Conservation (phyloP, 805 yeast genomes). For the Candida coleopterorum region DNA sequence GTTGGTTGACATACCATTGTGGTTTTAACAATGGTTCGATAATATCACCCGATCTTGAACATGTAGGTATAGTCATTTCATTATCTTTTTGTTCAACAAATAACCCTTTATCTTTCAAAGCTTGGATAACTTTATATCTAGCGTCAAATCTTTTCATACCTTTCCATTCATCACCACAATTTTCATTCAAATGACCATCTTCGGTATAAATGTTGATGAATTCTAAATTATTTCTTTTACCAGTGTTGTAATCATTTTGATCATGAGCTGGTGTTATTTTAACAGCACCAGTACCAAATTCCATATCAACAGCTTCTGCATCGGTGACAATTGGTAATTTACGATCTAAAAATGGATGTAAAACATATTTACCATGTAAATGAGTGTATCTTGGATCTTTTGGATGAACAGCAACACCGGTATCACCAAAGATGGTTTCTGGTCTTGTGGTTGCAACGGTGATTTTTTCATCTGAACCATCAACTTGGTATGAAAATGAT, state of each 20-base stretch:
- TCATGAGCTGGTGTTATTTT: constrained; percentile 99
- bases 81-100: constrained; percentile 84
- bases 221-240: constrained; percentile 88
- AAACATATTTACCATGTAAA: constrained; percentile 86
- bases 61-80: constrained; percentile 91
- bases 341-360: constrained; percentile 87
- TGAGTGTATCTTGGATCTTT: constrained; percentile 89
- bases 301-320: constrained; percentile 95
- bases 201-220: constrained; percentile 88
- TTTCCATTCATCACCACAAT: constrained; percentile 82
- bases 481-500: constrained; percentile 89
- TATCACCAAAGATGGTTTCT: constrained; percentile 96
- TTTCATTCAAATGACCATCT: constrained; percentile 83
- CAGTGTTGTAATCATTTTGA: constrained; percentile 92
- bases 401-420: constrained; percentile 97
- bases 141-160: constrained; percentile 96
- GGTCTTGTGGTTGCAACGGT: constrained; percentile 98
- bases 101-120: constrained; percentile 62
- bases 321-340: constrained; percentile 86
- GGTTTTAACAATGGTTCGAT: constrained; percentile 97
- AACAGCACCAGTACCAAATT: constrained; percentile 99
- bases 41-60: constrained; percentile 95
- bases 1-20: constrained; percentile 98
- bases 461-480: constrained; percentile 76
- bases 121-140: constrained; percentile 75